phyloP scores from a whole-genome alignment of 1,284 basidiomycete genomes.

The Irpex sp. region DNA sequence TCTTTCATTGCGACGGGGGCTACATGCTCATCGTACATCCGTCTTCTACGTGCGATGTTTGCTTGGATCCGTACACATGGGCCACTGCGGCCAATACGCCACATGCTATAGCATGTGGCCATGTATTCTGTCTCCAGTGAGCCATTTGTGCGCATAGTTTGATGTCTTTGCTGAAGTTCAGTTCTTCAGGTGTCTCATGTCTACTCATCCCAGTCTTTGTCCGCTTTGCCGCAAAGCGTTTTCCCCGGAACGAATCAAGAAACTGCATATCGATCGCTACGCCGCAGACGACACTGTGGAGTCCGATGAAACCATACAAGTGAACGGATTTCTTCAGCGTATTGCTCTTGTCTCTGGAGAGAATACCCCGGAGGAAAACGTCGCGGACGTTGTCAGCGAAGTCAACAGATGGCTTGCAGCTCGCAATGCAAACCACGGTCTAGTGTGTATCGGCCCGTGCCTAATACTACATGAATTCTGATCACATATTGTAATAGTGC shows the following conservation, averaged over 20 bases:
- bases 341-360: constrained; percentile 42
- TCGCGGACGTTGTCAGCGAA: constrained; percentile 39
- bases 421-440: constrained; percentile 10
- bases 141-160: constrained; percentile 22
- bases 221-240: constrained; percentile 64
- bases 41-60: constrained; percentile 66
- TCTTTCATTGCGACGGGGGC: constrained; percentile 1
- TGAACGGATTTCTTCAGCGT: constrained; percentile 40
- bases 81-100: constrained; percentile 43
- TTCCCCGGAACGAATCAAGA: constrained; percentile 49
- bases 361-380: constrained; percentile 38
- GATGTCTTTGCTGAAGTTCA: not conserved
- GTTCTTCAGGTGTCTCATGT: constrained; percentile 44
- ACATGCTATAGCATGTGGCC: constrained; percentile 65
- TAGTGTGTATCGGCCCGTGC: constrained; percentile 22
- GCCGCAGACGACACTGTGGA: constrained; percentile 8
- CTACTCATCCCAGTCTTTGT: constrained; percentile 47
- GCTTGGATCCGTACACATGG: constrained; percentile 56
- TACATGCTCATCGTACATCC: constrained; percentile 54
- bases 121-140: constrained; percentile 64
- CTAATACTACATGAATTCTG: not conserved
- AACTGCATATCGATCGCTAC: constrained; percentile 51
- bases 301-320: constrained; percentile 20
- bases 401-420: constrained; percentile 44
- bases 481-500: not conserved